Percentiles rank a stretch among this genome's conserved stretches.
These are phyloP conservation scores for Polytolypa hystricis DNA, from an alignment of 2,329 filamentous ascomycete species.

Conservation along the genomic window DNA sequence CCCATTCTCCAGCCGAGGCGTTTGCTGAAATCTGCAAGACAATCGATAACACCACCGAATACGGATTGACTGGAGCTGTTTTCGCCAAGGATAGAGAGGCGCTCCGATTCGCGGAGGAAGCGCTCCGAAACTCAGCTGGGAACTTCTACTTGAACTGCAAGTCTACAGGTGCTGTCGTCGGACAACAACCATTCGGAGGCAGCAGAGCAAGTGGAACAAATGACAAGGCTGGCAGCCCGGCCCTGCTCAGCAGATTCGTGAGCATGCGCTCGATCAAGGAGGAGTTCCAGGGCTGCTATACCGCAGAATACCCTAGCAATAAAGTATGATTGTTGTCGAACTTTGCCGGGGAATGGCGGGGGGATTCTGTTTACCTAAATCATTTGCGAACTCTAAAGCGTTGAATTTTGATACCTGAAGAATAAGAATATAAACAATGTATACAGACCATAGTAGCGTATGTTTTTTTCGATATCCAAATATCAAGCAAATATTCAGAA, in stretches of 20 bases:
- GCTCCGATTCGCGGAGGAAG: conserved; percentile 24
- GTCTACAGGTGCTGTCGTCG: conserved; percentile 58
- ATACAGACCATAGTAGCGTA: too few species aligned
- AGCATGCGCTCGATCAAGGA: conserved; percentile 61
- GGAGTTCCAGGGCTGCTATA: conserved; percentile 55
- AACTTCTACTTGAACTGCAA: conserved; percentile 36
- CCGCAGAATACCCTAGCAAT: conserved; percentile 61
- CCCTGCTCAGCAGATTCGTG: conserved; percentile 53
- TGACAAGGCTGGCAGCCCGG: conserved; percentile 60
- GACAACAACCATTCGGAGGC: conserved; percentile 64
- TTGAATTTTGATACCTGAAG: too few species aligned
- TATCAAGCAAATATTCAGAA: too few species aligned
- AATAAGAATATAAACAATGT: too few species aligned
- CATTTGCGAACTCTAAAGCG: too few species aligned
- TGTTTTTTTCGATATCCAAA: too few species aligned
- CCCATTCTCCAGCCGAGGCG: conserved; percentile 30
- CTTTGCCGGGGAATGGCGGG: too few species aligned
- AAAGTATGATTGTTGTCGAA: too few species aligned
- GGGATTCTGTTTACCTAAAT: too few species aligned
- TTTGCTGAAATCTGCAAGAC: conserved; percentile 48
- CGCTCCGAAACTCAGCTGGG: conserved; percentile 27
- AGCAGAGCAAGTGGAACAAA: conserved; percentile 58
- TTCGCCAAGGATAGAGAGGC: conserved; percentile 30
- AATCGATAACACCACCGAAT: conserved; percentile 30
- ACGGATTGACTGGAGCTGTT: conserved; percentile 32